Conservation (phyloP, 2,329 filamentous ascomycete genomes). For the Ilyonectria destructans region DNA sequence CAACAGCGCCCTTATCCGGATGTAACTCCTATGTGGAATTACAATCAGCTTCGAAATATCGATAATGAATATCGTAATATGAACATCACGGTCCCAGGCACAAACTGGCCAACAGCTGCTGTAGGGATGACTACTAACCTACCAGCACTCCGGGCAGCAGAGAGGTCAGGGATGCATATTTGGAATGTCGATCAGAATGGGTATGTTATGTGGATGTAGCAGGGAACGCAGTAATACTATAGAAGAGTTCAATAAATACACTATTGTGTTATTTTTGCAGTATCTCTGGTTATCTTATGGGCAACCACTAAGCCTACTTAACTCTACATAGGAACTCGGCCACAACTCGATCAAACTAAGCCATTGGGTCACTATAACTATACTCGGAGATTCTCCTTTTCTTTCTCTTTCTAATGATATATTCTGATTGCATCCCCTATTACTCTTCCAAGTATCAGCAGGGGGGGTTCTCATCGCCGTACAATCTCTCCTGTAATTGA, state of each 20-base stretch:
- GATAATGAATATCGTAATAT: too few species aligned
- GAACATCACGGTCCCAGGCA: too few species aligned
- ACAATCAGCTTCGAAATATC: too few species aligned
- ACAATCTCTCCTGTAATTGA: conserved; percentile 2
- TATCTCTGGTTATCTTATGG: not conserved
- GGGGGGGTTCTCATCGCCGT: conserved; percentile 6
- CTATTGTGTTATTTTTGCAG: not conserved
- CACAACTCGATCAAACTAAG: conserved; percentile 9
- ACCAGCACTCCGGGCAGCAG: too few species aligned
- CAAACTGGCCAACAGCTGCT: too few species aligned
- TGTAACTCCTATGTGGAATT: too few species aligned
- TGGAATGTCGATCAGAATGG: conserved; percentile 15
- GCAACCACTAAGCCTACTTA: not conserved
- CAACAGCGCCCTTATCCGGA: too few species aligned
- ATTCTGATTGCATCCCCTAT: not conserved
- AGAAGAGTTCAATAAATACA: not conserved
- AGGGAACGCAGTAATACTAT: conserved; percentile 8
- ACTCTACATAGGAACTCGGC: not conserved
- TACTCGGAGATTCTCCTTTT: conserved; percentile 13
- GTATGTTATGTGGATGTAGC: conserved; percentile 6
- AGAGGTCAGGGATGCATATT: too few species aligned
- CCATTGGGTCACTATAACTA: conserved; percentile 2
- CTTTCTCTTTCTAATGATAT: conserved; percentile 5
- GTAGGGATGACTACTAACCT: too few species aligned
- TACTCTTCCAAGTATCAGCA: not conserved